Conservation (phyloP, 1,284 basidiomycete species). For the Pseudozyma tsukubaensis region DNA sequence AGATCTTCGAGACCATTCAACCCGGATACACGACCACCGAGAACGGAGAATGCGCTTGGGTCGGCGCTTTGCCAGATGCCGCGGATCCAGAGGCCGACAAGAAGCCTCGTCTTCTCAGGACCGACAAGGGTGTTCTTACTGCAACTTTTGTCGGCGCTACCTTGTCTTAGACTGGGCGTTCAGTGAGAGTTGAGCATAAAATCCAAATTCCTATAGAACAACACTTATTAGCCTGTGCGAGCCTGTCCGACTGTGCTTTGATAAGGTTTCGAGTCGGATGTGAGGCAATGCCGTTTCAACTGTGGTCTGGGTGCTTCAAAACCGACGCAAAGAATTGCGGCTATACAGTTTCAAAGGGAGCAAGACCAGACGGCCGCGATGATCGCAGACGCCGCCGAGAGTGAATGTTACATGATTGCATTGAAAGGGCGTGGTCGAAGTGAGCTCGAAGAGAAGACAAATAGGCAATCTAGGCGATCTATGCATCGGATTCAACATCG, state of each 20-base stretch:
- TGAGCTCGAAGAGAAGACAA: background rate
- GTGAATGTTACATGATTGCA: conserved; percentile 6
- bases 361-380: no score
- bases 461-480: conserved; percentile 19
- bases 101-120: conserved; percentile 58
- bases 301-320: no score
- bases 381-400: no score
- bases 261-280: no score
- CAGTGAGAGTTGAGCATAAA: background rate
- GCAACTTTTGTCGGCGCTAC: conserved; percentile 62
- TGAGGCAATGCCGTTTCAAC: no score
- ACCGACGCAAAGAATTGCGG: no score
- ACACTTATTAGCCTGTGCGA: no score
- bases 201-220: no score
- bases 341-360: no score
- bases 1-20: conserved; percentile 69
- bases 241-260: no score
- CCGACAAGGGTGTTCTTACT: conserved; percentile 58
- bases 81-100: conserved; percentile 62
- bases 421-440: conserved; percentile 8
- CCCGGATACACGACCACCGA: conserved; percentile 63
- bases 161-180: conserved; percentile 41
- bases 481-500: conserved; percentile 52
- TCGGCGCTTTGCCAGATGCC: conserved; percentile 57
- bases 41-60: conserved; percentile 60